phyloP scores from a whole-genome alignment of 2,329 filamentous ascomycete species.

The Epichloe elymi region DNA sequence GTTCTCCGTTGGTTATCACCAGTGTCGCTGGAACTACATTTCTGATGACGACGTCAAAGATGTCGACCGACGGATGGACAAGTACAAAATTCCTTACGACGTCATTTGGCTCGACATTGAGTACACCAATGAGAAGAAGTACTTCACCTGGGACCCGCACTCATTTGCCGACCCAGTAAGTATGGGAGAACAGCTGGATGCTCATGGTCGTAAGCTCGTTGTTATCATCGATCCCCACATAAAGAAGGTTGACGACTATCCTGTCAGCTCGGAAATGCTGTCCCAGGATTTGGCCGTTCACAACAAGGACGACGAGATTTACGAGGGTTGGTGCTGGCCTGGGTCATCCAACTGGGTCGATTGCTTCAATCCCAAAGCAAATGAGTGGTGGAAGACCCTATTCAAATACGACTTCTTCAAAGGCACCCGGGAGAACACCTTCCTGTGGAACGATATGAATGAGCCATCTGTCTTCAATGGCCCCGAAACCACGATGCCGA shows the following conservation, averaged over 20 bases:
- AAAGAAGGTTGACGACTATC: constrained; percentile 76
- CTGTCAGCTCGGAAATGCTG: constrained; percentile 67
- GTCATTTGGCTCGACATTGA: constrained; percentile 99
- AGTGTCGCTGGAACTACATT: constrained; percentile 98
- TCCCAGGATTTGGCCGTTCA: constrained; percentile 71
- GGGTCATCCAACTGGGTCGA: constrained; percentile 95
- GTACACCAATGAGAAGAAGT: constrained; percentile 93
- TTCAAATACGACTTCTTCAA: constrained; percentile 85
- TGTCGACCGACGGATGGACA: constrained; percentile 92
- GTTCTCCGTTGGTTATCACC: constrained; percentile 87
- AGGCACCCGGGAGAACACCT: constrained; percentile 74
- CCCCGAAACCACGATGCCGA: constrained; percentile 96
- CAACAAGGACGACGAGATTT: constrained; percentile 80
- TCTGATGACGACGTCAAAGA: constrained; percentile 95
- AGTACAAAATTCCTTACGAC: constrained; percentile 89
- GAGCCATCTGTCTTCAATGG: constrained; percentile 98
- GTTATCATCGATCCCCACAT: constrained; percentile 96
- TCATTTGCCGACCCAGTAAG: constrained; percentile 74
- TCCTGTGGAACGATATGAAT: constrained; percentile 99
- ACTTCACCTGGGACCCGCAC: constrained; percentile 92
- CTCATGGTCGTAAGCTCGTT: constrained; percentile 78
- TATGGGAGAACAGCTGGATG: constrained; percentile 81
- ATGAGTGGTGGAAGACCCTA: constrained; percentile 79
- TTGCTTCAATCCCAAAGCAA: constrained; percentile 83
- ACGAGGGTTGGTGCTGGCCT: constrained; percentile 98